phyloP scores from a whole-genome alignment of 345 rosid genomes.

The Eucalyptus sp. region DNA sequence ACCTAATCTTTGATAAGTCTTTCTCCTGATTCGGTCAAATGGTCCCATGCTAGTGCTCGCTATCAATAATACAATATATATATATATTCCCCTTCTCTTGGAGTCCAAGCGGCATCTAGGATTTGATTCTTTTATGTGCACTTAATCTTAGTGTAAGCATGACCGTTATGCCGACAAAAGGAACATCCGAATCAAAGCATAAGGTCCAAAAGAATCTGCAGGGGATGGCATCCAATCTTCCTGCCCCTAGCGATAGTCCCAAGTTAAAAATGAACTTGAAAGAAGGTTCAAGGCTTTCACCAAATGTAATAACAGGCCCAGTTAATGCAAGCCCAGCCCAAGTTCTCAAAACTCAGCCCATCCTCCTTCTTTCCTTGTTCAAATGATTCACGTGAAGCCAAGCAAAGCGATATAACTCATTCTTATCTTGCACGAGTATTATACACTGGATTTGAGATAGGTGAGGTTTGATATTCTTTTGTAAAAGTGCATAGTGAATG shows the following conservation, averaged over 20 bases:
- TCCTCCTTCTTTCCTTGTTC: too few relatives aligned
- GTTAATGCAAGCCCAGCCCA: neutral
- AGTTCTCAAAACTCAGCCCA: too few relatives aligned
- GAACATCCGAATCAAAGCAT: too few relatives aligned
- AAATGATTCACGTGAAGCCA: too few relatives aligned
- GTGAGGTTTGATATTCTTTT: neutral
- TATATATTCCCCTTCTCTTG: too few relatives aligned
- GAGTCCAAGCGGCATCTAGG: too few relatives aligned
- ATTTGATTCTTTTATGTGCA: neutral
- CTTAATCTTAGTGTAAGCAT: neutral
- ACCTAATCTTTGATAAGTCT: neutral
- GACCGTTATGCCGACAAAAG: fast-evolving
- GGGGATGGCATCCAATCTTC: too few relatives aligned
- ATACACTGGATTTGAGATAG: neutral
- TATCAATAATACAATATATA: too few relatives aligned
- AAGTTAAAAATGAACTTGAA: neutral
- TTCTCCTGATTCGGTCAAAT: neutral
- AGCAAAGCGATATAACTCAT: neutral
- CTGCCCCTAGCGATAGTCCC: neutral
- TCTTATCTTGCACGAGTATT: fast-evolving
- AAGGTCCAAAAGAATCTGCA: too few relatives aligned
- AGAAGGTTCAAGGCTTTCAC: neutral
- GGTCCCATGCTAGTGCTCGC: too few relatives aligned
- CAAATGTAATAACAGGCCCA: neutral
- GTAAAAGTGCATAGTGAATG: fast-evolving